Conservation (phyloP, 2,329 filamentous ascomycete species). For the Colletotrichum ledebouriae region DNA sequence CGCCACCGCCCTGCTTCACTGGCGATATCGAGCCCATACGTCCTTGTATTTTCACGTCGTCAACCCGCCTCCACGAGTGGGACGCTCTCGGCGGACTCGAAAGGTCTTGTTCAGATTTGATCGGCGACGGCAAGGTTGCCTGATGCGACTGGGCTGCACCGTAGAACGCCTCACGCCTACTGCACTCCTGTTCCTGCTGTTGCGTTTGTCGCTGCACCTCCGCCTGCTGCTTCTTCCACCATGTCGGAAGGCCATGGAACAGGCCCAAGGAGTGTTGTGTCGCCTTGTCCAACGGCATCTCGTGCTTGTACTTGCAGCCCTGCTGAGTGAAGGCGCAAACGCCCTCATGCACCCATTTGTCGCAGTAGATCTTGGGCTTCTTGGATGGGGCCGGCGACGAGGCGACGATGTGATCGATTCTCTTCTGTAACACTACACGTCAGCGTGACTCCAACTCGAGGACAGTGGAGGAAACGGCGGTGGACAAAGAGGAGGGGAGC, state of each 20-base stretch:
- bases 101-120: slow-evolving; percentile 16
- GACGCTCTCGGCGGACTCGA: slow-evolving; percentile 24
- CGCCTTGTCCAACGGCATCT: slow-evolving; percentile 80
- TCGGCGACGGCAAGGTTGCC: slow-evolving; percentile 3
- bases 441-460: slow-evolving; percentile 5
- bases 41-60: slow-evolving; percentile 8
- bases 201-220: slow-evolving; percentile 53
- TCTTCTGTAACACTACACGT: slow-evolving; percentile 46
- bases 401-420: slow-evolving; percentile 48
- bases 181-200: slow-evolving; percentile 14
- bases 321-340: slow-evolving; percentile 88
- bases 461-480: not conserved
- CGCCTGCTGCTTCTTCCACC: slow-evolving; percentile 70
- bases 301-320: slow-evolving; percentile 90
- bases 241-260: slow-evolving; percentile 71
- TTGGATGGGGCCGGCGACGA: slow-evolving; percentile 57
- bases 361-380: slow-evolving; percentile 80
- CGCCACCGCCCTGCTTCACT: slow-evolving; percentile 1
- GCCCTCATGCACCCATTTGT: slow-evolving; percentile 90
- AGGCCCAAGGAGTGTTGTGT: slow-evolving; percentile 80
- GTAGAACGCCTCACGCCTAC: slow-evolving; percentile 4
- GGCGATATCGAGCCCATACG: slow-evolving; percentile 16
- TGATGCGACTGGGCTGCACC: slow-evolving; percentile 12
- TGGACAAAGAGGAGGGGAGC: not conserved
- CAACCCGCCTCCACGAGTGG: slow-evolving; percentile 33